These are phyloP conservation scores for Lactarius indigo DNA, from an alignment of 768 basidiomycete species.

Conservation along the genomic window DNA sequence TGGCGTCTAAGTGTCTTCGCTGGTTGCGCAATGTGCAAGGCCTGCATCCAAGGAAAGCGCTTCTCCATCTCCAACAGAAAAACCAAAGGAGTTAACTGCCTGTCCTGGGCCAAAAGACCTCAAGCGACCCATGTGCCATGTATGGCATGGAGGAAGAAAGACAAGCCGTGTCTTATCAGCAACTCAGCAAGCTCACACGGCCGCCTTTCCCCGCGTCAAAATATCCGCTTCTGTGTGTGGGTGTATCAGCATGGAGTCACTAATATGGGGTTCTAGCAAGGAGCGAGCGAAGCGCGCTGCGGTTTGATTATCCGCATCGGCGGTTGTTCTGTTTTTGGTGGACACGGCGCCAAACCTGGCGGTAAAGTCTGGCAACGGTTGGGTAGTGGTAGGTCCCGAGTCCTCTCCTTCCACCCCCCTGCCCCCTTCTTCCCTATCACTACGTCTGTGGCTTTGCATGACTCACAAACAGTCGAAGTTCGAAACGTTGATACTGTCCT, in stretches of 20 bases:
- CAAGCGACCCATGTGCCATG: background rate
- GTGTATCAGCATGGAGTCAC: background rate
- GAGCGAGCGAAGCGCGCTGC: background rate
- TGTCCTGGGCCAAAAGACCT: background rate
- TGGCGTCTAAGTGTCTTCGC: background rate
- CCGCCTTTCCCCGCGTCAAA: background rate
- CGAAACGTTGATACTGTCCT: background rate
- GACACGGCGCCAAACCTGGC: background rate
- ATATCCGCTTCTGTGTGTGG: background rate
- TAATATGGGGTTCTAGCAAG: background rate
- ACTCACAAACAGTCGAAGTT: background rate
- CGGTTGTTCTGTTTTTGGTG: background rate
- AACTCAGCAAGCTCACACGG: background rate
- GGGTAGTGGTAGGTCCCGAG: background rate
- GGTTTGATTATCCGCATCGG: background rate
- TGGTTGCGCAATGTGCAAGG: background rate
- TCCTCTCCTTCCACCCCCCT: background rate
- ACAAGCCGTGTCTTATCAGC: background rate
- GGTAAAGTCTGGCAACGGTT: background rate
- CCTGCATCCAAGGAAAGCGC: background rate
- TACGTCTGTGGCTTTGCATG: background rate
- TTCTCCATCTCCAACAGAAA: background rate
- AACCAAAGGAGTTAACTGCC: background rate
- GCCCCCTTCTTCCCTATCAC: background rate
- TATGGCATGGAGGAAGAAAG: background rate